Base-by-base conservation (phyloP, 2,329 filamentous ascomycete genomes). In the Tolypocladium inflatum region DNA sequence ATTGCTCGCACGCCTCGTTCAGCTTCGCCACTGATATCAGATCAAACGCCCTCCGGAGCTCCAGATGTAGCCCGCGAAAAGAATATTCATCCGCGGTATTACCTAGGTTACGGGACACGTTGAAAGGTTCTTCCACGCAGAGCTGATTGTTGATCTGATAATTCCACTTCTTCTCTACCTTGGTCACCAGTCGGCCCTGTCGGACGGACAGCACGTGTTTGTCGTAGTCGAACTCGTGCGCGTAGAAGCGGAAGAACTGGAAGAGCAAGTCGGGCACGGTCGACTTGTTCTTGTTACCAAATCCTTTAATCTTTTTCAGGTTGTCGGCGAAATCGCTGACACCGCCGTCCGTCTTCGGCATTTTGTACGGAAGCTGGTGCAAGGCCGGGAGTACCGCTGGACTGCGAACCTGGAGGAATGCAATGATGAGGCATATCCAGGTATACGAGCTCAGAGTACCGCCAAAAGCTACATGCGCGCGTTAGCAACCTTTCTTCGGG, bases 341-440 rank as follows among this genome's bases (percentile, higher is more conserved):
- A 3, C 84, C 76, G 13, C 88, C 90, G 60, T 89, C 84, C 42
- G 83, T 75, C 23, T 81, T 79, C 11, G 82, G 74, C 26, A 70
- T 59, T 56, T 74, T 76, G 56, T 74, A 71, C 4, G 74, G 74
- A 54, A 82, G 76, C 67, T 91, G 87, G 70, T 97, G 94, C 39
- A 99, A 79, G 19, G 89, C 85, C 4, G 94, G 94, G 26, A 99
- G 75, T 57, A 99, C 84, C 0, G 93, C 89, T 19, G 91, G 89
- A 60, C 88, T 81, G 66, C 91, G 86, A 55, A 91, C 88, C 74
- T 99, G 94, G 33, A 99, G 81, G 68, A 97, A 99, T 65, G 91
- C 95, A 70, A 99, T 88, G 64, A 97, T 96, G 80, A 99, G 85
- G 73, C 94, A 99, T 70, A 97, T 97, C 94, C 94, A 99, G 26